Conservation (phyloP, 1,139 yeast genomes). For the Sugiyamaella neomexicana region DNA sequence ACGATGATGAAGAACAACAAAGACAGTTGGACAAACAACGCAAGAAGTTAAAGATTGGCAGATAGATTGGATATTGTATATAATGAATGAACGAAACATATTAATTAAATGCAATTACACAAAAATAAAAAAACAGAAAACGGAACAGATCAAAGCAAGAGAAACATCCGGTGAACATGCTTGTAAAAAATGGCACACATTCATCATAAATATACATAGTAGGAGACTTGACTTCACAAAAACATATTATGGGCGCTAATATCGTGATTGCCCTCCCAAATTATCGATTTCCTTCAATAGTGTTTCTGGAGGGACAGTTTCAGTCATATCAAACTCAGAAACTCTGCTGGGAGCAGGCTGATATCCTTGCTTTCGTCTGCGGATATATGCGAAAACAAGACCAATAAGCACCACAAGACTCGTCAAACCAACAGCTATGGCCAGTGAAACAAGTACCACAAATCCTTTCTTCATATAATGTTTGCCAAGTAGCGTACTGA, state of each 20-base stretch:
- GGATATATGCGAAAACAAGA: slow-evolving; percentile 53
- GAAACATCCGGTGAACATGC: background rate
- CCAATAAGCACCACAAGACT: slow-evolving; percentile 65
- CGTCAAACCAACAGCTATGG: slow-evolving; percentile 82
- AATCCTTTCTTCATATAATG: slow-evolving; percentile 56
- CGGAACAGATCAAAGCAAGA: slow-evolving; percentile 2
- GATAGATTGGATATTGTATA: slow-evolving; percentile 1
- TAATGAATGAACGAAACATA: background rate
- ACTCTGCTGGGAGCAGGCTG: slow-evolving; percentile 50
- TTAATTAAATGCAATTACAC: slow-evolving; percentile 6
- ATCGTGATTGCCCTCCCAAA: slow-evolving; percentile 29
- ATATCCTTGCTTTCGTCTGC: slow-evolving; percentile 49
- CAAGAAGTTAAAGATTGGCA: slow-evolving; percentile 19
- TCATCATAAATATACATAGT: background rate
- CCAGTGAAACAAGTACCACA: slow-evolving; percentile 84
- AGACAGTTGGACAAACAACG: slow-evolving; percentile 8
- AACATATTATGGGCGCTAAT: too few relatives aligned
- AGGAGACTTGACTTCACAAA: background rate
- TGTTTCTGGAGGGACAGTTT: slow-evolving; percentile 64
- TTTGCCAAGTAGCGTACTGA: slow-evolving; percentile 26
- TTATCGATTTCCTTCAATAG: slow-evolving; percentile 57
- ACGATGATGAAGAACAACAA: slow-evolving; percentile 16
- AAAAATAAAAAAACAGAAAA: slow-evolving; percentile 13
- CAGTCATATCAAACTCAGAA: slow-evolving; percentile 66
- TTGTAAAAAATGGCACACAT: slow-evolving; percentile 3